Evolutionary conservation across 108 stramenopile species (phyloP).

Genomic region (Nitzschia sp.): DNA sequence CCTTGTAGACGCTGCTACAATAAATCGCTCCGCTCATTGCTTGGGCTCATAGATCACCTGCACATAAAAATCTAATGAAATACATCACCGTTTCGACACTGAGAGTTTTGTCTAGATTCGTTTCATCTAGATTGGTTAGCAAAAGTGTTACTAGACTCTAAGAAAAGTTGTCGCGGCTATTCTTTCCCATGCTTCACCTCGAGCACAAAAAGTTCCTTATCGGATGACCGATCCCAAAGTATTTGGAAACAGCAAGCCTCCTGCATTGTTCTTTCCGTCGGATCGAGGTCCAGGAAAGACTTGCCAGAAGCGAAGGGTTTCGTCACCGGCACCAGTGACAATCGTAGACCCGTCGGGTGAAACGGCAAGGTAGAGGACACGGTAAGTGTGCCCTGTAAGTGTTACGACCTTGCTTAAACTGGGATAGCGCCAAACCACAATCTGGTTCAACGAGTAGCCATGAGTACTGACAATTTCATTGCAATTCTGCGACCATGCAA

Average conservation of each 20-base stretch:
- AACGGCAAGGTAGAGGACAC: conserved; percentile 96
- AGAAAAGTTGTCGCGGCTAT: too few relatives aligned
- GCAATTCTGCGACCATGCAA: conserved; percentile 95
- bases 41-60: too few relatives aligned
- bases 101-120: too few relatives aligned
- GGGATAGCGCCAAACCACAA: conserved; percentile 90
- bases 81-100: too few relatives aligned
- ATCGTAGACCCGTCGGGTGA: conserved; percentile 96
- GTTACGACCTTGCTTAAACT: conserved; percentile 96
- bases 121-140: too few relatives aligned
- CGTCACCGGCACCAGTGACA: conserved; percentile 99
- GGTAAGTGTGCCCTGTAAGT: conserved; percentile 94
- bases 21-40: too few relatives aligned
- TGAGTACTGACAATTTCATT: conserved; percentile 99
- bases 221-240: conserved; percentile 86
- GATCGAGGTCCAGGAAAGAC: conserved; percentile 94
- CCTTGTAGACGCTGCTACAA: too few relatives aligned
- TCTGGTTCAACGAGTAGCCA: conserved; percentile 95
- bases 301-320: conserved; percentile 99
- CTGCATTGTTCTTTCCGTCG: conserved; percentile 69
- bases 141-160: too few relatives aligned
- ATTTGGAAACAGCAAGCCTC: conserved; percentile 82
- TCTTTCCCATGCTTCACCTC: too few relatives aligned
- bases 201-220: too few relatives aligned
- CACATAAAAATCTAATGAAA: too few relatives aligned